A percentile compares a stretch with the other conserved stretches of the same genome.
phyloP scores from a whole-genome alignment of 1,284 basidiomycete genomes.

The Ganoderma resinaceum region DNA sequence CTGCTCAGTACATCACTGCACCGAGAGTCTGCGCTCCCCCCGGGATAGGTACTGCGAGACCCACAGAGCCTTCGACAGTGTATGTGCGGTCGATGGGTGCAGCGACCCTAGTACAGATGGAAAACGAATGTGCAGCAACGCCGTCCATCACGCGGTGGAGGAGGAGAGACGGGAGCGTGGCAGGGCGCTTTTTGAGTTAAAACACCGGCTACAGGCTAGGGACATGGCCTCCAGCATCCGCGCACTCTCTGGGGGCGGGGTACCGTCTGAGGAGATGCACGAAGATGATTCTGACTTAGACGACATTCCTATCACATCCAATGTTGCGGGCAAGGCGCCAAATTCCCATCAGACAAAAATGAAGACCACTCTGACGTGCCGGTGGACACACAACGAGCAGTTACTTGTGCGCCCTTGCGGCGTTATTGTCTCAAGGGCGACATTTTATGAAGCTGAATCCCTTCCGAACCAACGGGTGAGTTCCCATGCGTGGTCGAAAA shows the following conservation, averaged over 20 bases:
- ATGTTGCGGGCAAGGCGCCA: background rate
- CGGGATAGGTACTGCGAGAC: constrained; percentile 22
- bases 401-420: constrained; percentile 37
- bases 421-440: constrained; percentile 36
- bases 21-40: constrained; percentile 23
- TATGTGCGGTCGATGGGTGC: background rate
- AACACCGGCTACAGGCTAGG: background rate
- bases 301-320: no score
- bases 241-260: background rate
- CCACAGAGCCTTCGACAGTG: background rate
- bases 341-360: background rate
- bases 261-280: no score
- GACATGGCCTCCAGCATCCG: background rate
- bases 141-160: background rate
- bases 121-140: background rate
- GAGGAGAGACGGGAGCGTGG: background rate
- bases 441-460: constrained; percentile 38
- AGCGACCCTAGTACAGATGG: background rate
- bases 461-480: background rate
- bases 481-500: no score
- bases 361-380: constrained; percentile 23
- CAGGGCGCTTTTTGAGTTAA: background rate
- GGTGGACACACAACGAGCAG: constrained; percentile 43
- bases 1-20: constrained; percentile 37
- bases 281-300: background rate